phyloP scores from a whole-genome alignment of 2,329 filamentous ascomycete species.

The Colletotrichum orbiculare region DNA sequence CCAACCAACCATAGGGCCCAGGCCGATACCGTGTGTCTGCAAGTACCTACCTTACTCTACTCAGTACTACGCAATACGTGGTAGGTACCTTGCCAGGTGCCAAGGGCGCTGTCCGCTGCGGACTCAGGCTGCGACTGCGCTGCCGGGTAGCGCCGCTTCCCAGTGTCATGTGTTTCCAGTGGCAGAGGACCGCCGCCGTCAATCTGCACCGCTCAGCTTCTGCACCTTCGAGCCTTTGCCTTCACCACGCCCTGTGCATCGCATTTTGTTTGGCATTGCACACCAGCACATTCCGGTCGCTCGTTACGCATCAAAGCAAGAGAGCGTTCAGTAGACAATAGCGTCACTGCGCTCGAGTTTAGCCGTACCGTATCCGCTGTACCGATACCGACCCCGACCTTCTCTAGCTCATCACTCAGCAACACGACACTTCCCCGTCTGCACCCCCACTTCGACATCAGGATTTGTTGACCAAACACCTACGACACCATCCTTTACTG shows the following conservation, averaged over 20 bases:
- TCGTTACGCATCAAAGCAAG: slow-evolving; percentile 3
- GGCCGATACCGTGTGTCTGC: too few species aligned
- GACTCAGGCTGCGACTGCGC: neutral
- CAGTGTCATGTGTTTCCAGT: slow-evolving; percentile 35
- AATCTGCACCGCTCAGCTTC: slow-evolving; percentile 2
- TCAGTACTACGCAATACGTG: too few species aligned
- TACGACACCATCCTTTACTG: slow-evolving; percentile 24
- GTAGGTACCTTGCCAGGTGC: too few species aligned
- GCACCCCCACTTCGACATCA: slow-evolving; percentile 31
- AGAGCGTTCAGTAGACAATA: too few species aligned
- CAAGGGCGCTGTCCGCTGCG: neutral
- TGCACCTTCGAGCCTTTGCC: slow-evolving; percentile 1
- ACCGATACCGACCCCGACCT: too few species aligned
- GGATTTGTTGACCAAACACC: slow-evolving; percentile 35
- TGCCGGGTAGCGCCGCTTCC: slow-evolving; percentile 21
- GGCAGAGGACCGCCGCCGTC: neutral
- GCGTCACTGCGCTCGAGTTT: too few species aligned
- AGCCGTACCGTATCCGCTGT: too few species aligned
- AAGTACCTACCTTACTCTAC: too few species aligned
- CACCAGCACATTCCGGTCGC: slow-evolving; percentile 10
- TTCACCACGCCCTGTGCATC: slow-evolving; percentile 21
- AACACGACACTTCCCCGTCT: slow-evolving; percentile 6
- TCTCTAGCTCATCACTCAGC: too few species aligned
- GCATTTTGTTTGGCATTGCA: slow-evolving; percentile 1
- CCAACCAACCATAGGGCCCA: too few species aligned